phyloP scores from a whole-genome alignment of 495 filamentous ascomycete species.

The Chaetomidium leptoderma region DNA sequence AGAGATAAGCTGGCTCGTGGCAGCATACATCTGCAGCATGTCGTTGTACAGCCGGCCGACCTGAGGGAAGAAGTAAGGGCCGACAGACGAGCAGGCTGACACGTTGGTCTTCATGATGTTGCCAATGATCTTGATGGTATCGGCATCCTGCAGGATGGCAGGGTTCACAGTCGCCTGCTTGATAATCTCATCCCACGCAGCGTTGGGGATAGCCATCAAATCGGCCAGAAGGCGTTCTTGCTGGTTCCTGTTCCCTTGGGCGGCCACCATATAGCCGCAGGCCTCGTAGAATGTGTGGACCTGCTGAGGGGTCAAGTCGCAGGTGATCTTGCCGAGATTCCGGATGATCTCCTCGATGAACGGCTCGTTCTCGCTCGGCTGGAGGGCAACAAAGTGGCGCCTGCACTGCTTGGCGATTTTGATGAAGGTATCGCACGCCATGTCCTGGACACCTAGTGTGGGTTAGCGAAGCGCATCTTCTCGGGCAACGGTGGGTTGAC shows the following conservation, averaged over 20 bases:
- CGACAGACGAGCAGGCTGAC: slow-evolving; percentile 90
- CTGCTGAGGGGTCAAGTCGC: slow-evolving; percentile 91
- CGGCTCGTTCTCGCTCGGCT: slow-evolving; percentile 88
- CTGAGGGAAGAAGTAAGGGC: slow-evolving; percentile 97
- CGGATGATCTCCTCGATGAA: slow-evolving; percentile 99
- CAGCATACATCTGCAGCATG: slow-evolving; percentile 98
- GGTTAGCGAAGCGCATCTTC: slow-evolving; percentile 4
- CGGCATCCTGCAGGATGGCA: slow-evolving; percentile 75
- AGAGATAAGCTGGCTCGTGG: slow-evolving; percentile 92
- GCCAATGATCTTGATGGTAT: slow-evolving; percentile 95
- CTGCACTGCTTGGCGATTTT: slow-evolving; percentile 99
- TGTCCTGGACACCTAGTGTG: slow-evolving; percentile 83
- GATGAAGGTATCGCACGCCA: slow-evolving; percentile 99
- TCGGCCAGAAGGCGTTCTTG: slow-evolving; percentile 90
- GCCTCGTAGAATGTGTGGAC: slow-evolving; percentile 99
- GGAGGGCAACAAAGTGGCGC: slow-evolving; percentile 92
- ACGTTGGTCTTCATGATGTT: slow-evolving; percentile 99
- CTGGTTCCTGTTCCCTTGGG: slow-evolving; percentile 85
- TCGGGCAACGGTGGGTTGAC: slow-evolving; percentile 12
- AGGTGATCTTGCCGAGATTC: slow-evolving; percentile 89
- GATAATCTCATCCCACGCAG: slow-evolving; percentile 94
- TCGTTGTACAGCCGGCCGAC: slow-evolving; percentile 97
- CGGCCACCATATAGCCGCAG: slow-evolving; percentile 98
- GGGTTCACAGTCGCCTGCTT: slow-evolving; percentile 74
- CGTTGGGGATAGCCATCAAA: slow-evolving; percentile 87